Base-by-base conservation (phyloP, 768 basidiomycete genomes). In the Termitomyces sp. region DNA sequence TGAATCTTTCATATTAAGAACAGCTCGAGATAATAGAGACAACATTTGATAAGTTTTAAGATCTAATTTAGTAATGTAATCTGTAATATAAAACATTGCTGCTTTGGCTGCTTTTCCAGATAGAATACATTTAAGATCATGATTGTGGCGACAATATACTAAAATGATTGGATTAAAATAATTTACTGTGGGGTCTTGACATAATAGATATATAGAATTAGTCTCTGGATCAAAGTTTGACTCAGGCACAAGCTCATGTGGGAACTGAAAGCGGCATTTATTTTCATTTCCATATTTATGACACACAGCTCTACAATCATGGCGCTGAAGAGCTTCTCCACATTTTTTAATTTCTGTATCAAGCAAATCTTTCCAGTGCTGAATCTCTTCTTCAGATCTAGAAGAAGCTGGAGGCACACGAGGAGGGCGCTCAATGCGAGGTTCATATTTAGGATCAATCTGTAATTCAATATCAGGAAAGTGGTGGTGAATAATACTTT, bases 11-110 rank as follows among this genome's bases (percentile, higher is more conserved):
- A 39, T 20, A 27, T 44, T 42, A 33, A 44, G 51, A 20, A 72
- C 68, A 5, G 70, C 69, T 12, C 56, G 34, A 1, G 68, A 74
- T 7, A 72, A 33, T 0, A 70, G 33, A 0, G 65, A n/a, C n/a
- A n/a, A n/a, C n/a, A n/a, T n/a, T n/a, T n/a, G n/a, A 63, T 0
- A 72, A 39, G 66, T 69, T 8, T 68, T 71, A 0, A 66, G 1
- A 22, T 64, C 70, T 59, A 68, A 64, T 46, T 73, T 75, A 7
- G 72, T 75, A 9, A 74, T 74, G 45, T 74, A 75, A 43, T 73
- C 66, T 0, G 71, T 68, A 12, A 75, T 72, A 47, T 75, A 75
- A 55, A 69, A 73, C 68, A 74, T 73, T 0, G 72, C 70, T 13
- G 73, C 72, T 50, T 71, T 74, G 0, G 69, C 72, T 36, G 62